A percentile compares a stretch with the other conserved stretches of the same genome.
Conservation (phyloP, 306 rosid species). For the Quercus mongolica region DNA sequence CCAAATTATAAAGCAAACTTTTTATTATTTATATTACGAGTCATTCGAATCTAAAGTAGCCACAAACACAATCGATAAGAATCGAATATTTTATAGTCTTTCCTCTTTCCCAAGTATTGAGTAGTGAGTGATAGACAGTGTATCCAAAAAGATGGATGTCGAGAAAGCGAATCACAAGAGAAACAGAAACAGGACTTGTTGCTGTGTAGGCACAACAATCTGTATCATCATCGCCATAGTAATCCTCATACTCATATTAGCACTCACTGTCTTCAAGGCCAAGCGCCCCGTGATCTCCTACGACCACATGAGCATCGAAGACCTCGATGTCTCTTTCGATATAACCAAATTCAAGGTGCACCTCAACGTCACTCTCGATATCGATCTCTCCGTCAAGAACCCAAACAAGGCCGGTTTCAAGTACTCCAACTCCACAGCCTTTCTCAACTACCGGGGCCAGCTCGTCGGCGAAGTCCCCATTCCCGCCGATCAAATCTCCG, state of each 20-base stretch:
- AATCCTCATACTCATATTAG: slow-evolving; percentile 28
- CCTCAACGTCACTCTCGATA: slow-evolving; percentile 45
- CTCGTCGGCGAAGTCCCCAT: slow-evolving; percentile 51
- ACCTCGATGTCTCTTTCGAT: slow-evolving; percentile 27
- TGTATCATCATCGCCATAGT: not conserved
- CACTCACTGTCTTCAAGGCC: slow-evolving; percentile 54
- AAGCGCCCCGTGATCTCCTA: slow-evolving; percentile 12
- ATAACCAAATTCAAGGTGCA: not conserved
- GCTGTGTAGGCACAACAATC: slow-evolving; percentile 12
- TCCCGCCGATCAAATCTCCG: slow-evolving; percentile 27
- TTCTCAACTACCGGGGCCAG: slow-evolving; percentile 50
- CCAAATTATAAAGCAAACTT: too few species aligned
- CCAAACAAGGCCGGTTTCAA: slow-evolving; percentile 49
- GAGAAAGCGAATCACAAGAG: slow-evolving; percentile 5
- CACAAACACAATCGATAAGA: too few species aligned
- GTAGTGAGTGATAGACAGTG: too few species aligned
- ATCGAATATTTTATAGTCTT: not conserved
- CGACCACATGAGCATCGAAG: slow-evolving; percentile 24
- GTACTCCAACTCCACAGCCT: slow-evolving; percentile 36
- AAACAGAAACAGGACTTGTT: not conserved
- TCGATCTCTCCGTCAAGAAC: slow-evolving; percentile 39
- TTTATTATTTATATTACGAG: too few species aligned
- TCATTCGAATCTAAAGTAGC: too few species aligned
- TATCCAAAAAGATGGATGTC: too few species aligned
- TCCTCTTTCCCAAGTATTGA: not conserved